A percentile compares a stretch with the other conserved stretches of the same genome.
Conservation (phyloP, 2,329 filamentous ascomycete genomes). For the Cercospora sp. region DNA sequence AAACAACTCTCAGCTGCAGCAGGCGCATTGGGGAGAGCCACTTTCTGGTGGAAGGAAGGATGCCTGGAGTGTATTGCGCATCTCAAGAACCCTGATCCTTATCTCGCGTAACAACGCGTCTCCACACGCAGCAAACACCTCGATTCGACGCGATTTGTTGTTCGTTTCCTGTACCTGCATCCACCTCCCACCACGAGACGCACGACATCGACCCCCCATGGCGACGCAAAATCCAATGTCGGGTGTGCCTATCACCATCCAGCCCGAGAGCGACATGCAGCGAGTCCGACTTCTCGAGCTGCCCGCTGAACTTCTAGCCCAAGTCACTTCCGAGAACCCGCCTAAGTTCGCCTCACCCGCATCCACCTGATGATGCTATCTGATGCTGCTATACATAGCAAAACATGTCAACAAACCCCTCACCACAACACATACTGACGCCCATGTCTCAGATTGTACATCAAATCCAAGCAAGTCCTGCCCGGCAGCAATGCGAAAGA, state of each 20-base stretch:
- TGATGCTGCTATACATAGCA: slow-evolving; percentile 1
- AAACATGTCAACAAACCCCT: background rate
- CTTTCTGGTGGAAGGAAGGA: background rate
- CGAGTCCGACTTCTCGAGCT: slow-evolving; percentile 62
- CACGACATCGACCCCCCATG: slow-evolving; percentile 37
- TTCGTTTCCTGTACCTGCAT: background rate
- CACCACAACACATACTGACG: background rate
- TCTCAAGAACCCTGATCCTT: background rate
- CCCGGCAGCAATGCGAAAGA: slow-evolving; percentile 29
- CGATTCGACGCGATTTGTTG: background rate
- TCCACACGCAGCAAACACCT: slow-evolving; percentile 1
- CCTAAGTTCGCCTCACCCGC: slow-evolving; percentile 39
- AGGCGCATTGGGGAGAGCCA: background rate
- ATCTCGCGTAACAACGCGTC: background rate
- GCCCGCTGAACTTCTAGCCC: slow-evolving; percentile 57
- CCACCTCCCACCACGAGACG: background rate
- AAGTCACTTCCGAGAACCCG: slow-evolving; percentile 44
- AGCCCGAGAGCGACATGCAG: slow-evolving; percentile 49
- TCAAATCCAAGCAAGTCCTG: slow-evolving; percentile 41
- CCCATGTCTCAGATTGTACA: slow-evolving; percentile 40
- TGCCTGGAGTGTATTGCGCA: background rate
- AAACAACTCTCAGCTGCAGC: background rate
- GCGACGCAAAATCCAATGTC: slow-evolving; percentile 44
- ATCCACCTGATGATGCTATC: background rate
- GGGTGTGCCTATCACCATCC: slow-evolving; percentile 48